These are phyloP conservation scores for Exophiala viscosa DNA, from an alignment of 2,329 filamentous ascomycete species.

Conservation along the genomic window DNA sequence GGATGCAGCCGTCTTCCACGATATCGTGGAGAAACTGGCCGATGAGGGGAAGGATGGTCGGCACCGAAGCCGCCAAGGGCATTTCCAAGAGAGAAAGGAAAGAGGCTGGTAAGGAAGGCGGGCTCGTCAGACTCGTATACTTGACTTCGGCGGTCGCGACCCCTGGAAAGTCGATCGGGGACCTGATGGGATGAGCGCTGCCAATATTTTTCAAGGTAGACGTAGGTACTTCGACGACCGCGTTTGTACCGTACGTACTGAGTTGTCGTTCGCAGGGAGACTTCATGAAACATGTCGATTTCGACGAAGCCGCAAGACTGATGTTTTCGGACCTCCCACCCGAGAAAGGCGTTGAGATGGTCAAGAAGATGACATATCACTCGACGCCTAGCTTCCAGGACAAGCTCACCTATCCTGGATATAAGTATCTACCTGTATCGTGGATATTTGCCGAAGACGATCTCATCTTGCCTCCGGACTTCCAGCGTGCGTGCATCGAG, in stretches of 20 bases:
- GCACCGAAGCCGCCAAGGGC: slow-evolving; percentile 32
- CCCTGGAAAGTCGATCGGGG: slow-evolving; percentile 8
- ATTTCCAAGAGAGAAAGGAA: slow-evolving; percentile 19
- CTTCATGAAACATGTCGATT: slow-evolving; percentile 12
- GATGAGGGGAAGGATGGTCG: slow-evolving; percentile 31
- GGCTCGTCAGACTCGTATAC: slow-evolving; percentile 30
- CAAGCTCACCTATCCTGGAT: slow-evolving; percentile 35
- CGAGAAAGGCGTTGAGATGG: slow-evolving; percentile 24
- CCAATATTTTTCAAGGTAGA: slow-evolving; percentile 9
- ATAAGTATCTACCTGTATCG: slow-evolving; percentile 38
- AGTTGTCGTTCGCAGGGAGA: slow-evolving; percentile 6
- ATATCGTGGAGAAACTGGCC: slow-evolving; percentile 26
- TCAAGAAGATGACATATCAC: slow-evolving; percentile 26
- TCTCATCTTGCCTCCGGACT: slow-evolving; percentile 33
- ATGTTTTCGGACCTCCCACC: slow-evolving; percentile 12
- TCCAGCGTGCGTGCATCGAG: slow-evolving; percentile 34
- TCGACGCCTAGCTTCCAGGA: slow-evolving; percentile 30
- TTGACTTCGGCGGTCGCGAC: slow-evolving; percentile 22
- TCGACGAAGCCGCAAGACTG: slow-evolving; percentile 10
- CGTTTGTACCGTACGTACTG: background rate
- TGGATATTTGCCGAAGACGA: slow-evolving; percentile 42
- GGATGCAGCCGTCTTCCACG: slow-evolving; percentile 33
- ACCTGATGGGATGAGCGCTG: slow-evolving; percentile 6
- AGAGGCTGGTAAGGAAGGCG: slow-evolving; percentile 28
- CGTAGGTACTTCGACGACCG: background rate